A percentile compares a stretch with the other conserved stretches of the same genome.
These are phyloP conservation scores for Rhododendron kiyosumense DNA, from an alignment of 148 eudicot genomes.

Conservation along the genomic window DNA sequence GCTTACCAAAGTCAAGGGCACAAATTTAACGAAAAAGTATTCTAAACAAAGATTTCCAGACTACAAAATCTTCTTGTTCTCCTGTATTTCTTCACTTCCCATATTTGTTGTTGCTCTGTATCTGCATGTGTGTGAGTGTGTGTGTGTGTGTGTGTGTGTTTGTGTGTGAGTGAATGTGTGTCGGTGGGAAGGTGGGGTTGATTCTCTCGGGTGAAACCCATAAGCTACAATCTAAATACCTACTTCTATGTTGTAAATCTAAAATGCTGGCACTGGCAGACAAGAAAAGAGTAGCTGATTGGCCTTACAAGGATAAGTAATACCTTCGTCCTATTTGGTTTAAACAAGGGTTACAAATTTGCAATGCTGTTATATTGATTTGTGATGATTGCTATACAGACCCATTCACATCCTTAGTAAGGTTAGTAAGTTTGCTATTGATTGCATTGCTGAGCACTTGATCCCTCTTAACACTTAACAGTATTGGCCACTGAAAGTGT, in stretches of 20 bases:
- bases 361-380: not conserved
- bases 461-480: not conserved
- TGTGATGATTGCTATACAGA: not conserved
- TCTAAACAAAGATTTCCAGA: not conserved
- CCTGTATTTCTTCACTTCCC: not conserved
- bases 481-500: not conserved
- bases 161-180: not conserved
- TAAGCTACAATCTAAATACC: not conserved
- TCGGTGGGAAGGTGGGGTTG: not conserved
- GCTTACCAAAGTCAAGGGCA: constrained; percentile 74
- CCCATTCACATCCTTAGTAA: not conserved
- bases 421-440: not conserved
- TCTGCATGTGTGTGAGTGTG: not conserved
- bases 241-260: not conserved
- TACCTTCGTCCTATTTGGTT: not conserved
- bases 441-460: not conserved
- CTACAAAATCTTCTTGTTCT: not conserved
- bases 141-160: not conserved
- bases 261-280: not conserved
- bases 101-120: not conserved
- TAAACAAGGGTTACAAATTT: not conserved
- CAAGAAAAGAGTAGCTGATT: not conserved
- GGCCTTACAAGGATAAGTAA: not conserved
- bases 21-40: not conserved
- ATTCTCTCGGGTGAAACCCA: not conserved